These are phyloP conservation scores for Starmerella floris DNA, from an alignment of 805 yeast genomes.

Conservation along the genomic window DNA sequence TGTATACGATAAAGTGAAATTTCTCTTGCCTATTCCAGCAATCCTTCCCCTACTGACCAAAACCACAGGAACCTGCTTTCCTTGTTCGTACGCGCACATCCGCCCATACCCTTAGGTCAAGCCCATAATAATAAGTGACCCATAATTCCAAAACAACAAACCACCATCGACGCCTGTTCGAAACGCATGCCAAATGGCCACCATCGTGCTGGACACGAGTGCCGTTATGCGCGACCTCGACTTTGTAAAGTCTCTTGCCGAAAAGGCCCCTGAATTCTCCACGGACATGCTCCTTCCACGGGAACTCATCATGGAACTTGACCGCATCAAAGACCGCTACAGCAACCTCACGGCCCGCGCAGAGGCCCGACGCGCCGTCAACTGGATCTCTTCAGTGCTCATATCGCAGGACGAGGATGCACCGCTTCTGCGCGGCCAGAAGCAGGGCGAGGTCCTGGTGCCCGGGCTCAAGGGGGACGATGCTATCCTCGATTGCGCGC, in stretches of 20 bases:
- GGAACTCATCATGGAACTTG: slow-evolving; percentile 11
- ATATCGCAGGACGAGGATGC: slow-evolving; percentile 2
- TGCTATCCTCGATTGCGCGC: slow-evolving; percentile 17
- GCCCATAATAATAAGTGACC: too few species aligned
- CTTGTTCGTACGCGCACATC: too few species aligned
- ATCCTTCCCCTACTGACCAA: too few species aligned
- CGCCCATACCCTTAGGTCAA: too few species aligned
- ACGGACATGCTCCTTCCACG: slow-evolving; percentile 12
- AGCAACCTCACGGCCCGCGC: not conserved
- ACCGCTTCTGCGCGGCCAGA: slow-evolving; percentile 15
- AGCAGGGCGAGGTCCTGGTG: not conserved
- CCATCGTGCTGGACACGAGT: slow-evolving; percentile 17
- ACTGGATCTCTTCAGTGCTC: slow-evolving; percentile 10
- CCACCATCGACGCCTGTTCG: too few species aligned
- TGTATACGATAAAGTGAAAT: too few species aligned
- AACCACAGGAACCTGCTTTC: too few species aligned
- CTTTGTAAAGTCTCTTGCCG: slow-evolving; percentile 2
- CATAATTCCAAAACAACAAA: too few species aligned
- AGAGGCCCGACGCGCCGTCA: slow-evolving; percentile 14
- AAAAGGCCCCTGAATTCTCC: not conserved
- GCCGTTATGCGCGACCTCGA: slow-evolving; percentile 6
- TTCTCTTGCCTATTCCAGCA: too few species aligned
- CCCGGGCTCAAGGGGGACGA: slow-evolving; percentile 7
- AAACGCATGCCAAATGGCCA: slow-evolving; percentile 2
- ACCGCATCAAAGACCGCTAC: slow-evolving; percentile 14